A percentile compares a stretch with the other conserved stretches of the same genome.
Conservation (phyloP, 352 stramenopile species). For the Lagenidium giganteum region DNA sequence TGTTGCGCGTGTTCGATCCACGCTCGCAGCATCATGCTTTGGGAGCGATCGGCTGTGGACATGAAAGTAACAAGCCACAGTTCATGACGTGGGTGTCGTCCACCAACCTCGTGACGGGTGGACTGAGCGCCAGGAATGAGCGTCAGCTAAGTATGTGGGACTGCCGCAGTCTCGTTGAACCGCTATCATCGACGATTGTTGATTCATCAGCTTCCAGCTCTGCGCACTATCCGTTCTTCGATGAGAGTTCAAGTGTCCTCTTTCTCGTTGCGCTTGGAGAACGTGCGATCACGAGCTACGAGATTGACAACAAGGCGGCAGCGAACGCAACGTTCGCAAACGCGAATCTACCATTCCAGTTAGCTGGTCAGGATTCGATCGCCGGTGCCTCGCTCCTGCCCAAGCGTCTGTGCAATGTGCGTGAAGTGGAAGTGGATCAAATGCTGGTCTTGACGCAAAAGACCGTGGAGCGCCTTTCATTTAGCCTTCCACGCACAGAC, state of each 20-base stretch:
- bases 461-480: slow-evolving; percentile 50
- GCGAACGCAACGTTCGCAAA: slow-evolving; percentile 22
- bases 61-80: slow-evolving; percentile 65
- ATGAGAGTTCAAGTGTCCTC: slow-evolving; percentile 55
- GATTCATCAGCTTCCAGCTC: slow-evolving; percentile 35
- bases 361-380: slow-evolving; percentile 42
- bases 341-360: slow-evolving; percentile 59
- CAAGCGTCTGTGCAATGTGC: slow-evolving; percentile 57
- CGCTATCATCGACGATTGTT: slow-evolving; percentile 31
- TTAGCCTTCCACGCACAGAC: slow-evolving; percentile 56
- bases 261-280: slow-evolving; percentile 64
- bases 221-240: slow-evolving; percentile 58
- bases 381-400: slow-evolving; percentile 54
- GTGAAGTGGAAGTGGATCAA: slow-evolving; percentile 56
- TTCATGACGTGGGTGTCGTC: slow-evolving; percentile 55
- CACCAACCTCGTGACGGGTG: slow-evolving; percentile 43
- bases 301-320: slow-evolving; percentile 35
- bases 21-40: slow-evolving; percentile 38
- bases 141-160: slow-evolving; percentile 76
- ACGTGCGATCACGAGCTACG: slow-evolving; percentile 72
- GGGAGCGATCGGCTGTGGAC: slow-evolving; percentile 59
- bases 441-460: slow-evolving; percentile 57
- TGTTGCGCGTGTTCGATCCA: slow-evolving; percentile 74
- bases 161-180: slow-evolving; percentile 60
- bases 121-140: slow-evolving; percentile 52